phyloP scores from a whole-genome alignment of 225 moss, liverwort and hornwort genomes.

The Polytrichum commune region DNA sequence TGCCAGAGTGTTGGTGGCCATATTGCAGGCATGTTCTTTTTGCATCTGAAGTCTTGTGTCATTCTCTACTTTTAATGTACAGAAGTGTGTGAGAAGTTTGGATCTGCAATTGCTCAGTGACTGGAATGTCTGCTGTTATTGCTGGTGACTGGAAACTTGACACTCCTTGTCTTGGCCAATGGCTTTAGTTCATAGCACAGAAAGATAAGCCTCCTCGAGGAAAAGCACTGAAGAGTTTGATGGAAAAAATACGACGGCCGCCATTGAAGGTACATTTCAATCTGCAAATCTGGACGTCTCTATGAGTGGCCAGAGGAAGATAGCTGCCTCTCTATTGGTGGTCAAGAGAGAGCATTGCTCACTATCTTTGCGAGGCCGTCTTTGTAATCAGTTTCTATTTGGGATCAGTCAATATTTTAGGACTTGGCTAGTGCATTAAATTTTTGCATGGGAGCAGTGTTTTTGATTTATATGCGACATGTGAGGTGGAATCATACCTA shows the following conservation, averaged over 20 bases:
- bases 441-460: no score
- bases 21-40: slow-evolving; percentile 67
- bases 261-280: slow-evolving; percentile 42
- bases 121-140: not conserved
- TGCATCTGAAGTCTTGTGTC: not conserved
- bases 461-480: not conserved
- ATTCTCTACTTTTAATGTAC: not conserved
- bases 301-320: no score
- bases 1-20: slow-evolving; percentile 64
- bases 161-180: slow-evolving; percentile 10
- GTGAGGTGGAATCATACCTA: not conserved
- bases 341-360: not conserved
- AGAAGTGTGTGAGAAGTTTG: not conserved
- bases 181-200: slow-evolving; percentile 77
- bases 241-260: slow-evolving; percentile 52
- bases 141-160: not conserved
- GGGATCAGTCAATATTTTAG: no score
- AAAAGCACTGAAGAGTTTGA: slow-evolving; percentile 57
- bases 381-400: no score
- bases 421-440: no score
- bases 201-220: slow-evolving; percentile 82
- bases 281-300: no score
- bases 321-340: not conserved
- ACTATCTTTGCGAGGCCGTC: no score
- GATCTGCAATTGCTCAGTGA: slow-evolving; percentile 1